phyloP scores from a whole-genome alignment of 768 basidiomycete genomes.

The Podaxis rugospora region DNA sequence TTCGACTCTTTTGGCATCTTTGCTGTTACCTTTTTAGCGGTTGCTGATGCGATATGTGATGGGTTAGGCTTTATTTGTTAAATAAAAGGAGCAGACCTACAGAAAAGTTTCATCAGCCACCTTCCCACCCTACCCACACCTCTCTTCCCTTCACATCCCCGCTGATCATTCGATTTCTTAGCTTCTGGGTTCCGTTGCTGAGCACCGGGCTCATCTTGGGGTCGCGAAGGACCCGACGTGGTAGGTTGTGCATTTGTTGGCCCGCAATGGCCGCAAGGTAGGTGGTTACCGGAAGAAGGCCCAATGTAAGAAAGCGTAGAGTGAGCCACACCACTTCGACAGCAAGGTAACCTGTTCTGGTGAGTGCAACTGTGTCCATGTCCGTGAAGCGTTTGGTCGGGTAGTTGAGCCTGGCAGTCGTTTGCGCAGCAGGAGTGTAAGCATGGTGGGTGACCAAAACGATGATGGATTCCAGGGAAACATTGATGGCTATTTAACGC shows the following conservation, averaged over 20 bases:
- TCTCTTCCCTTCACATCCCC: background rate
- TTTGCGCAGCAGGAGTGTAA: background rate
- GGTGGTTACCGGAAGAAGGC: background rate
- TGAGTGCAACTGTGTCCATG: background rate
- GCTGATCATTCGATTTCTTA: background rate
- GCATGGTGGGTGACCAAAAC: background rate
- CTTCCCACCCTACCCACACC: background rate
- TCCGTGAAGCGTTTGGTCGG: background rate
- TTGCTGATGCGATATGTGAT: background rate
- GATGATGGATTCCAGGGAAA: background rate
- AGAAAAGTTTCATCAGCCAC: background rate
- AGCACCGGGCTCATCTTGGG: background rate
- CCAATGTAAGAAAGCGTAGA: background rate
- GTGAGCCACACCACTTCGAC: background rate
- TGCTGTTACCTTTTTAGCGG: background rate
- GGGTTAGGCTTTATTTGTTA: background rate
- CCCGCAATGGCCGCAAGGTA: background rate
- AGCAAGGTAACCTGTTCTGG: background rate
- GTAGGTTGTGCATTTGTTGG: background rate
- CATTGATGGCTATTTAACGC: background rate
- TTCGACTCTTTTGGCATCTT: background rate
- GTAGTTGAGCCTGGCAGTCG: background rate
- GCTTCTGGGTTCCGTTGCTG: background rate
- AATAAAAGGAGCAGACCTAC: background rate
- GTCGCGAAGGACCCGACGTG: background rate